Conservation (phyloP, 345 rosid genomes). For the Heritiera fomes region DNA sequence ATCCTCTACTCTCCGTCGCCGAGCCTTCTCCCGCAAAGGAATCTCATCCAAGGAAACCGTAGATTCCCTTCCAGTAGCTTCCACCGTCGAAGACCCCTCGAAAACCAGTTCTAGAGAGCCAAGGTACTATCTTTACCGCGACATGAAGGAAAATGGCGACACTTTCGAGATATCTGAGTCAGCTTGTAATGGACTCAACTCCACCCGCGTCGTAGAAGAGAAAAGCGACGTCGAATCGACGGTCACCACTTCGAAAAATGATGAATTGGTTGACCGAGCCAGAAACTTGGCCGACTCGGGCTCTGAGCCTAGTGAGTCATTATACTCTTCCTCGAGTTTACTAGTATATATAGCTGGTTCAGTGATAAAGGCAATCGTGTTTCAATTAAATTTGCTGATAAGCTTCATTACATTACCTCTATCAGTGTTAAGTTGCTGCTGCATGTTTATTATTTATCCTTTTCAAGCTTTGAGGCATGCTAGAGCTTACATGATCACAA, state of each 20-base stretch:
- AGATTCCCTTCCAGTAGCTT: conserved; percentile 12
- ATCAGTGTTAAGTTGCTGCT: conserved; percentile 38
- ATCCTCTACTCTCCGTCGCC: conserved; percentile 38
- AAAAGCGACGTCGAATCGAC: conserved; percentile 31
- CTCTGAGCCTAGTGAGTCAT: conserved; percentile 30
- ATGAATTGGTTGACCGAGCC: conserved; percentile 2
- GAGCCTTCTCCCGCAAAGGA: conserved; percentile 26
- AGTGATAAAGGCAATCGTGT: conserved; percentile 62
- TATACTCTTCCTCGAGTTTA: conserved; percentile 30
- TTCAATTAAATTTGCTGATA: conserved; percentile 56
- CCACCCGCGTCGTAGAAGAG: conserved; percentile 21
- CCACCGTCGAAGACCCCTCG: not conserved
- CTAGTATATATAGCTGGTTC: conserved; percentile 44
- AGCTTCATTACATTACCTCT: conserved; percentile 50
- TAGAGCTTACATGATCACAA: conserved; percentile 31
- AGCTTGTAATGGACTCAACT: conserved; percentile 25
- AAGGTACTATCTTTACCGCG: conserved; percentile 20
- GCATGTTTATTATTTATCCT: conserved; percentile 56
- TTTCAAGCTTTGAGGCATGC: conserved; percentile 46
- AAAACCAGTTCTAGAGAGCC: conserved; percentile 23
- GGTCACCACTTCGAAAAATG: conserved; percentile 21
- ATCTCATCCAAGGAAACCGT: conserved; percentile 17
- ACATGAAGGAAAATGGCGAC: conserved; percentile 34
- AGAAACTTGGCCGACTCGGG: conserved; percentile 21
- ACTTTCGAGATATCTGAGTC: conserved; percentile 29